Percentiles rank a stretch among this genome's conserved stretches.
phyloP scores from a whole-genome alignment of 2,329 filamentous ascomycete species.

The Paracoccidioides brasiliensis region DNA sequence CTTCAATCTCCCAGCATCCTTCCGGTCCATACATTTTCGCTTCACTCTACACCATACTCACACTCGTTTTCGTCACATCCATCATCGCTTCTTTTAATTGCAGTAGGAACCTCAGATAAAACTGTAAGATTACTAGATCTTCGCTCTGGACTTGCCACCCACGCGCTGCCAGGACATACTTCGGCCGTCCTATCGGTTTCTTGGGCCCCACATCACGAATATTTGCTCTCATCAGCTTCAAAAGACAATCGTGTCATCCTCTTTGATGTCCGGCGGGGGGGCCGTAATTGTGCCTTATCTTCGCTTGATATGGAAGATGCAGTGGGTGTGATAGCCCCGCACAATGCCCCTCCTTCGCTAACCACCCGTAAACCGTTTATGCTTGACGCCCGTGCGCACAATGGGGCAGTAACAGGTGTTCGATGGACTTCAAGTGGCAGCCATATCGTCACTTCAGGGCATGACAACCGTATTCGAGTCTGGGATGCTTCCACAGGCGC shows the following conservation, averaged over 20 bases:
- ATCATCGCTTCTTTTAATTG: slow-evolving; percentile 63
- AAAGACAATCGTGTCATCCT: slow-evolving; percentile 70
- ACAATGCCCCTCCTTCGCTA: slow-evolving; percentile 17
- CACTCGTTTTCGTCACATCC: slow-evolving; percentile 58
- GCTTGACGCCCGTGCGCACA: slow-evolving; percentile 51
- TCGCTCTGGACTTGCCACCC: slow-evolving; percentile 62
- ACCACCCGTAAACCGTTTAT: slow-evolving; percentile 30
- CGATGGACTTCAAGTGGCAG: slow-evolving; percentile 70
- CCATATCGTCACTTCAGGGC: slow-evolving; percentile 65
- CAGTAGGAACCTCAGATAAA: slow-evolving; percentile 77
- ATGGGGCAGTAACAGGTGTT: slow-evolving; percentile 70
- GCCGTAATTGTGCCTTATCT: slow-evolving; percentile 54
- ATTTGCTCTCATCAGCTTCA: slow-evolving; percentile 73
- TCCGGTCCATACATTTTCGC: slow-evolving; percentile 33
- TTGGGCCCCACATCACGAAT: slow-evolving; percentile 72
- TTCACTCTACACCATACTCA: slow-evolving; percentile 37
- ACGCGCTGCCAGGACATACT: slow-evolving; percentile 55
- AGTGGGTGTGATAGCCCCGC: slow-evolving; percentile 45
- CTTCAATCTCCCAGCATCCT: slow-evolving; percentile 28
- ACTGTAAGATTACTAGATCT: slow-evolving; percentile 76
- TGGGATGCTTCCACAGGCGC: slow-evolving; percentile 72
- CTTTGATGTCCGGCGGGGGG: slow-evolving; percentile 73
- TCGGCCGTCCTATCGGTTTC: slow-evolving; percentile 55
- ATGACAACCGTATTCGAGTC: slow-evolving; percentile 72
- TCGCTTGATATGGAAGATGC: slow-evolving; percentile 75